Evolutionary conservation across 306 rosid genomes (phyloP).

Genomic region (Vigna mungo): DNA sequence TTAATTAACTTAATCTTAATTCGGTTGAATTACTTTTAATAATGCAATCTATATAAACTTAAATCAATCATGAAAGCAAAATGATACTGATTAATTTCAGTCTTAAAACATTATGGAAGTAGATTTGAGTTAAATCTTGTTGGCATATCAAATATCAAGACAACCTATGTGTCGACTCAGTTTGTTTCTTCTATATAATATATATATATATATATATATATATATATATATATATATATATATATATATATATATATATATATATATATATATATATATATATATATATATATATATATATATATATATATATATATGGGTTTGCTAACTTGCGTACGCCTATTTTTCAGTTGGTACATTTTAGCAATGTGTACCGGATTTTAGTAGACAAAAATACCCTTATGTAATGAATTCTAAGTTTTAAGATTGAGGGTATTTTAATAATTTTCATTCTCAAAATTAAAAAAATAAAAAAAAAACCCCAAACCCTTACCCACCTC

Average conservation of each 20-base stretch:
- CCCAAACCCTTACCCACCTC: too few relatives aligned
- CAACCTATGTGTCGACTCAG: neutral
- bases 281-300: conserved; percentile 15
- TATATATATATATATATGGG: conserved; percentile 13
- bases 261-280: conserved; percentile 13
- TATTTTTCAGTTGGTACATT: too few relatives aligned
- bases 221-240: conserved; percentile 15
- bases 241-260: conserved; percentile 10
- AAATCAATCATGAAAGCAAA: neutral
- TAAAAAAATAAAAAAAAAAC: too few relatives aligned
- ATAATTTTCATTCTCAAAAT: too few relatives aligned
- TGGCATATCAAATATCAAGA: neutral
- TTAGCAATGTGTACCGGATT: too few relatives aligned
- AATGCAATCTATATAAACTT: neutral
- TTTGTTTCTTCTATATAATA: neutral
- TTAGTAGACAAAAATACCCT: too few relatives aligned
- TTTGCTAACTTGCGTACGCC: too few relatives aligned
- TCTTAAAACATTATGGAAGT: neutral
- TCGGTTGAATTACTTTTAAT: too few relatives aligned
- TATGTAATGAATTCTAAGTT: too few relatives aligned
- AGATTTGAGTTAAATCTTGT: neutral
- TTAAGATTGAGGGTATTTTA: too few relatives aligned
- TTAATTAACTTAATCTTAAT: too few relatives aligned
- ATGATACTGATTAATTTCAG: neutral
- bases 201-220: conserved; percentile 13